Evolutionary conservation across 768 basidiomycete genomes (phyloP), one percentile per base, ranked within the genome.

Genomic region (Macrolepiota dolichaula): DNA sequence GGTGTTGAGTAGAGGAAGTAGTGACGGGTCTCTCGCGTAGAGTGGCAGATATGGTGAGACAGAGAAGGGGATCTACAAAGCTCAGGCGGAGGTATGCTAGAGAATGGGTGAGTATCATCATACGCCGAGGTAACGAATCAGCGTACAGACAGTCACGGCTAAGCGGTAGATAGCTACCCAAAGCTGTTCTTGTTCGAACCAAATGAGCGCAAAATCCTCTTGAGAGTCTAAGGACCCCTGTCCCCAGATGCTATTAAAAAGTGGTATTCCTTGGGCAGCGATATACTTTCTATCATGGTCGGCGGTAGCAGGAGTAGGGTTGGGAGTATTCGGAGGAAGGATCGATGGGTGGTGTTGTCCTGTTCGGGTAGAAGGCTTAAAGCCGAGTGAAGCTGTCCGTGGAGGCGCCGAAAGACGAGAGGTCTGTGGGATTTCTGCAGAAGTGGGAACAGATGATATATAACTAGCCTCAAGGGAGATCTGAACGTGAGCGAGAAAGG

Each of bases 151-250:
- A 42, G 87, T 85, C n/a, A 95, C 75, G 22, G 84, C 80, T 60
- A 95, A 80, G 60, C 81, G 81, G 74, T 93, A 96, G 4, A 95
- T 76, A 2, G 89, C 91, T n/a, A 90, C 74, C 94, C 93, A 97
- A 15, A 76, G 70, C 47, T 79, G 70, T 57, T 86, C 81, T 6
- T 72, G 67, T 57, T 84, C 78, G 4, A 85, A 86, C 84, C 88
- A 91, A 2, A 91, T 67, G 27, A 95, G 76, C 4, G 80, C 71
- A 67, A 94, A 91, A 25, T 75, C 80, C 62, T 89, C 88, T 38
- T 72, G 72, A 22, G 76, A 79, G 61, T 77, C 76, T 10, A 75
- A 67, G 1, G 72, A 56, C 53, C 76, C 81, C 59, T 86, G 86
- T 15, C 91, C 92, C 92, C 93, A 94, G 49, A 88, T 86, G 54